phyloP scores from a whole-genome alignment of 2,329 filamentous ascomycete genomes.

The Dissoconium aciculare region DNA sequence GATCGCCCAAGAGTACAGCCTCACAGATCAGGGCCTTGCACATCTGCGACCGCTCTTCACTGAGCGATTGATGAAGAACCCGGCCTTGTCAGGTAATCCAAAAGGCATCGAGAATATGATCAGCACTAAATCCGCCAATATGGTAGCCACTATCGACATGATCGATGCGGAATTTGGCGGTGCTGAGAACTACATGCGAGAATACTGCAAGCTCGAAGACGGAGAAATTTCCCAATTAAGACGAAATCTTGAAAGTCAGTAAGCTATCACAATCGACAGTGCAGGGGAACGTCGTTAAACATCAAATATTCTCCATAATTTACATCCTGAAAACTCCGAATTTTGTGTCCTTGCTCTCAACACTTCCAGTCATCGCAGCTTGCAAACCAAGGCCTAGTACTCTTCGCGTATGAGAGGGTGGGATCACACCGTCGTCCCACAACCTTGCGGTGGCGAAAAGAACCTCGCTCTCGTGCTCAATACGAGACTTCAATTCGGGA shows the following conservation, averaged over 20 bases:
- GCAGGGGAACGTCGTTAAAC: neutral
- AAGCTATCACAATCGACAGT: slow-evolving; percentile 1
- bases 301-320: neutral
- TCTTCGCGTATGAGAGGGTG: slow-evolving; percentile 33
- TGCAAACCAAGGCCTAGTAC: slow-evolving; percentile 36
- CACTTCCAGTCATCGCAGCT: slow-evolving; percentile 27
- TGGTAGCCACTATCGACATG: slow-evolving; percentile 37
- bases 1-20: slow-evolving; percentile 53
- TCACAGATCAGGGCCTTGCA: slow-evolving; percentile 48
- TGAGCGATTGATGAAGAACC: slow-evolving; percentile 37
- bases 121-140: slow-evolving; percentile 34
- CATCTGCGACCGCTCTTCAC: slow-evolving; percentile 33
- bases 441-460: slow-evolving; percentile 75
- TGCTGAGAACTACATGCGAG: slow-evolving; percentile 46
- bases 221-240: slow-evolving; percentile 40
- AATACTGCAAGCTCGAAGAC: slow-evolving; percentile 42
- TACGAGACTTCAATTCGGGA: slow-evolving; percentile 63
- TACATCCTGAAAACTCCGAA: slow-evolving; percentile 30
- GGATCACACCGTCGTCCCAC: slow-evolving; percentile 53
- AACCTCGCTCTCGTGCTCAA: slow-evolving; percentile 80
- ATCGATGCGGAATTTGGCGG: slow-evolving; percentile 47
- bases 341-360: slow-evolving; percentile 21
- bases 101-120: slow-evolving; percentile 33
- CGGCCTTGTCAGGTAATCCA: slow-evolving; percentile 34
- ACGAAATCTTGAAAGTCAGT: slow-evolving; percentile 29